Conservation (phyloP, 2,329 filamentous ascomycete species). For the Scedosporium dehoogii region DNA sequence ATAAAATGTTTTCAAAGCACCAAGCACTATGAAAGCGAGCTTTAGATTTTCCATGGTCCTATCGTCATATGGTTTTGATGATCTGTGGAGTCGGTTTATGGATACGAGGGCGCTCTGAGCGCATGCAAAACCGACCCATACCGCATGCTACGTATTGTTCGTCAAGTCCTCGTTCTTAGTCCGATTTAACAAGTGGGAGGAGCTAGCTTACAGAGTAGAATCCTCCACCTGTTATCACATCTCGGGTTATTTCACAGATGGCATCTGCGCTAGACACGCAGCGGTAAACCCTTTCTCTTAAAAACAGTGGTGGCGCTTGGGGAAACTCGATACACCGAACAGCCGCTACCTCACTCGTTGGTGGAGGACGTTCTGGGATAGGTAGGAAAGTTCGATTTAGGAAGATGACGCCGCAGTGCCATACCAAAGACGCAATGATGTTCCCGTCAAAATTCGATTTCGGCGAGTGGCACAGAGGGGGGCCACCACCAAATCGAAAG, state of each 20-base stretch:
- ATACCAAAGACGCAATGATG: background rate
- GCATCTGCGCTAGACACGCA: background rate
- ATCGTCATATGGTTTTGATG: background rate
- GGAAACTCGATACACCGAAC: background rate
- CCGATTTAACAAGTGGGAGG: background rate
- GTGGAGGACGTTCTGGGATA: background rate
- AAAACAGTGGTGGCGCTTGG: background rate
- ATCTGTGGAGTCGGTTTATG: background rate
- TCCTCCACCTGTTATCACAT: background rate
- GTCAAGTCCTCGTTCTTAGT: background rate
- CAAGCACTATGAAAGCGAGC: background rate
- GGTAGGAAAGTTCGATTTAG: conserved; percentile 1
- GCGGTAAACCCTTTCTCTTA: background rate
- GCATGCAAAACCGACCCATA: background rate
- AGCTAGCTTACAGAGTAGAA: background rate
- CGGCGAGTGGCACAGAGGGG: background rate
- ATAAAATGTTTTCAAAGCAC: background rate
- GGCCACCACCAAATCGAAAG: background rate
- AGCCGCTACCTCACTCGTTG: background rate
- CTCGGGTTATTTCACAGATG: background rate
- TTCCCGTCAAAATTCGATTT: background rate
- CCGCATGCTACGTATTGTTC: background rate
- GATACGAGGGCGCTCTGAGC: background rate
- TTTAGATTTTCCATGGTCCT: background rate
- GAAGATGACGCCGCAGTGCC: background rate